Evolutionary conservation across 148 eudicot species (phyloP), one percentile per base, ranked within the genome.

Genomic region (Fallopia convolvulus): DNA sequence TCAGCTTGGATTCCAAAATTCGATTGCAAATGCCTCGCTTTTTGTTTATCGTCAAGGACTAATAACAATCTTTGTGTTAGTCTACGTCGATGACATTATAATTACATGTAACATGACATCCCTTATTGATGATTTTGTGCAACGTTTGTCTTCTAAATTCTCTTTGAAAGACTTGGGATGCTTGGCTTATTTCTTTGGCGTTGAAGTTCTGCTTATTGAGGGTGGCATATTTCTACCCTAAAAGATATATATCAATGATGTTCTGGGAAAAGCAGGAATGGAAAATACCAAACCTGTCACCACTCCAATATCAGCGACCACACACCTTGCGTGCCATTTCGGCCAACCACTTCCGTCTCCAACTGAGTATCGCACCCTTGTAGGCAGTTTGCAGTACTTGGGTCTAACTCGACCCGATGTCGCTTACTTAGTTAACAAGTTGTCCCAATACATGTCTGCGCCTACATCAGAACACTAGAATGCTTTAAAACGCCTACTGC

Each of bases 41-140:
- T 60, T 60, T 23, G 6, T 60, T 7, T 60, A 18, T 23, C 0
- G 9, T 6, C 8, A 60, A 4, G 66, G 66, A 1, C 0, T 7
- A 18, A 60, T 7, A 6, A 18, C 0, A 7, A 7, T 2, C 8
- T 23, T 33, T 33, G 36, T 33, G 8, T 14, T 18, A 6, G 23
- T 23, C 30, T 23, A 60, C 36, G 78, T 53, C 6, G 78, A 58
- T 36, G 78, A 76, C 60, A 52, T 76, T 0, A 76, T 76, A 1
- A 6, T 60, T 0, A 60, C 66, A 6, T 8, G 66, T 6, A 60
- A 14, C 20, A 33, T 0, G 36, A 3, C 1, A 33, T 18, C 21
- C 30, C 3, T 14, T 2, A 60, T 23, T 60, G 66, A 60, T 12
- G 30, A 60, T 0, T 23, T 60, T 1, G 23, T 60, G 8, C 8